Conservation (phyloP, 208 protist species). For the Crithidia acanthocephali region DNA sequence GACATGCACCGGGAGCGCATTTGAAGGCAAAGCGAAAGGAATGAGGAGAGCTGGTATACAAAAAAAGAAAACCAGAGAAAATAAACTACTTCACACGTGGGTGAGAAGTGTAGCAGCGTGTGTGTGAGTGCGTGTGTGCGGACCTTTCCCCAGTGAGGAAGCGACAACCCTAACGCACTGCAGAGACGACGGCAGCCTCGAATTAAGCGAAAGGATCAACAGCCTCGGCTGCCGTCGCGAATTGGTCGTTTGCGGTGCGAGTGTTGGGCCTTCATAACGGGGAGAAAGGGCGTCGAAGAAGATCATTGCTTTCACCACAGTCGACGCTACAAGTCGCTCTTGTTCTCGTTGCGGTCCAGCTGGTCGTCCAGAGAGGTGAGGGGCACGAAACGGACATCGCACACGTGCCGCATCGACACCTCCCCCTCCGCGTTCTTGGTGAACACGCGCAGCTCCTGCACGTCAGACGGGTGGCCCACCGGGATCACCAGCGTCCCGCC, state of each 20-base stretch:
- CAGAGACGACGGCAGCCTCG: conserved; percentile 7
- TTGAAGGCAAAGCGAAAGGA: no score
- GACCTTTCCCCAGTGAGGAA: no score
- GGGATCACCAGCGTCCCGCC: conserved; percentile 79
- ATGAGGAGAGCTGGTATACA: no score
- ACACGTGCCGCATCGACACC: conserved; percentile 39
- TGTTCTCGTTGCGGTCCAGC: conserved; percentile 10
- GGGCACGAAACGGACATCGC: conserved; percentile 77
- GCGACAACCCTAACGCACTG: not conserved
- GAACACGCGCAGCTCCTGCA: conserved; percentile 73
- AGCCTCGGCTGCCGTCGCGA: conserved; percentile 4
- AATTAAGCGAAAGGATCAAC: not conserved
- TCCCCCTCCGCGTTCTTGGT: conserved; percentile 57
- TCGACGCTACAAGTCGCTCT: not conserved
- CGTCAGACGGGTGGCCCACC: conserved; percentile 54
- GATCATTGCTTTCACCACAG: not conserved
- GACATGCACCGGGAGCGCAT: no score
- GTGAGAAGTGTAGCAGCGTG: no score
- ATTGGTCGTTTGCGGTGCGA: not conserved
- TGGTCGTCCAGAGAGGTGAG: conserved; percentile 74
- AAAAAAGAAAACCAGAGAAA: no score
- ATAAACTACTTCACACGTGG: no score
- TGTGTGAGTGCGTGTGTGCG: no score
- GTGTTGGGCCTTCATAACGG: no score
- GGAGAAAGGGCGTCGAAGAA: no score